Evolutionary conservation across 805 yeast species (phyloP), one percentile per base, ranked within the genome.

Genomic region (Cyberlindnera maritima): DNA sequence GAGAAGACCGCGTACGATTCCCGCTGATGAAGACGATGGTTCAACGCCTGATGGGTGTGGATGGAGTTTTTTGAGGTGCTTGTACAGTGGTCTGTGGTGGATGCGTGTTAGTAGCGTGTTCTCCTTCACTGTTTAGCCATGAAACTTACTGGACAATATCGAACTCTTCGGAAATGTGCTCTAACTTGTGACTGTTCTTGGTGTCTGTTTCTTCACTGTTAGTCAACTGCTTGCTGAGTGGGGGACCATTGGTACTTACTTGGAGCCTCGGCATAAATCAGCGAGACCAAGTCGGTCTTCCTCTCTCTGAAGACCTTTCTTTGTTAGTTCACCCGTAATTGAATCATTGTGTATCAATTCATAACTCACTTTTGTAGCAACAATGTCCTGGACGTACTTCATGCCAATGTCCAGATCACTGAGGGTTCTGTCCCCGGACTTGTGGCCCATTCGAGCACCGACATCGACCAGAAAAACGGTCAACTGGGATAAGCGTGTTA

Each of bases 391-490:
- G 15, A 78, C 66, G 49, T 75, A 79, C 19, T 62, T 59, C 48
- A 74, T 52, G 6, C 72, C 70, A n/a, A 59, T 53, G 5, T 64
- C 68, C 12, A 73, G 53, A 49, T 69, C 67, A 34, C 64, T 66
- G 52, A 60, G 17, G 47, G 63, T 52, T 56, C 69, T 44, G 19
- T 62, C 62, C 54, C 52, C 41, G 53, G 56, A 36, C 39, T 48
- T 41, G 17, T 57, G 43, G 42, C 64, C 64, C 79, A 75, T 65
- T 15, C 67, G 55, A 32, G 69, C 66, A 11, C 77, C 71, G 13
- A 74, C 63, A 58, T 82, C 88, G 14, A 79, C 69, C 10, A 80
- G 67, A 52, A 75, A 79, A 1, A 68, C 63, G 0, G 81, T 75
- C 28, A 65, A 58, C 69, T 67, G 14, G 31, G n/a, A 2, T 4